Conservation (phyloP, 2,329 filamentous ascomycete genomes). For the Neoascochyta sp. region DNA sequence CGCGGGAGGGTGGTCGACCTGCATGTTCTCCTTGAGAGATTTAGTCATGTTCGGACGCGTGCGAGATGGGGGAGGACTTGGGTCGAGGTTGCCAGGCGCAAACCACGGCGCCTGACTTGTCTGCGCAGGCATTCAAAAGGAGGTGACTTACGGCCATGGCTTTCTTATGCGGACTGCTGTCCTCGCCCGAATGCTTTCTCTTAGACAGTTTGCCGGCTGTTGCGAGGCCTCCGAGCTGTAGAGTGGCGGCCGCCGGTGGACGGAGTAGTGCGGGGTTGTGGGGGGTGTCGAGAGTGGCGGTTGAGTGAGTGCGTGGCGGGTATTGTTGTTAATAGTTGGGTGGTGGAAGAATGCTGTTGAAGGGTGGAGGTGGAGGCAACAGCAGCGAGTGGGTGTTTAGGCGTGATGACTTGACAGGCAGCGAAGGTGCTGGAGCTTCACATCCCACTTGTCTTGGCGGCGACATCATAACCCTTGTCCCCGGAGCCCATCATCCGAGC, state of each 20-base stretch:
- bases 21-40: constrained; percentile 54
- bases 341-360: constrained; percentile 3
- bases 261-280: constrained; percentile 14
- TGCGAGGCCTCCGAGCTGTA: constrained; percentile 21
- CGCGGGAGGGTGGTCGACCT: constrained; percentile 57
- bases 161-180: constrained; percentile 41
- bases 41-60: constrained; percentile 7
- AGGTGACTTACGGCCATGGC: constrained; percentile 39
- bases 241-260: constrained; percentile 14
- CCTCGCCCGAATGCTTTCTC: constrained; percentile 38
- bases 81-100: constrained; percentile 7
- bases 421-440: constrained; percentile 21
- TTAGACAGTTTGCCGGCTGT: constrained; percentile 44
- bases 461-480: too few relatives aligned
- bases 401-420: constrained; percentile 11
- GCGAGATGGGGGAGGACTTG: not conserved
- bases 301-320: constrained; percentile 2
- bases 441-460: constrained; percentile 10
- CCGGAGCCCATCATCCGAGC: too few relatives aligned
- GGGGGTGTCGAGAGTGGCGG: constrained; percentile 4
- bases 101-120: constrained; percentile 7
- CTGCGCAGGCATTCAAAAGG: constrained; percentile 2
- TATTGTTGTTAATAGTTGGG: constrained; percentile 1
- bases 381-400: constrained; percentile 7
- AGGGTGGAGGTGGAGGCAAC: constrained; percentile 6